A percentile compares a stretch with the other conserved stretches of the same genome.
Evolutionary conservation across 2,329 filamentous ascomycete genomes (phyloP).

Genomic region (Dendryphion nanum): DNA sequence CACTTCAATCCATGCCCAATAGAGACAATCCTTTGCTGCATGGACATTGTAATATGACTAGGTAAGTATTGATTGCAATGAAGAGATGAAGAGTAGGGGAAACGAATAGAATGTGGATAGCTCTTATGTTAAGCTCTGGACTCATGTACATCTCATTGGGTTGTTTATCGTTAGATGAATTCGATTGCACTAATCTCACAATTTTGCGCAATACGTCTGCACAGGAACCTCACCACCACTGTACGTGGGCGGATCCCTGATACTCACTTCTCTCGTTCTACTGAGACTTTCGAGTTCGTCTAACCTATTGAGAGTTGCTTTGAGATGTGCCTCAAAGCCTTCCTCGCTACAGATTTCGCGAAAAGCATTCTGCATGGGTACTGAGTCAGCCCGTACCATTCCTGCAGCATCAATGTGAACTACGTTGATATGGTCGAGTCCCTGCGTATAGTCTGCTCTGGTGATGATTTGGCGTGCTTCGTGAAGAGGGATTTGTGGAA

Average conservation of each 20-base stretch:
- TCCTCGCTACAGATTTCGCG: constrained; percentile 71
- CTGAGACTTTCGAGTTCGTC: constrained; percentile 88
- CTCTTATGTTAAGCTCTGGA: too few relatives aligned
- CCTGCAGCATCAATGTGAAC: constrained; percentile 89
- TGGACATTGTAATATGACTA: too few relatives aligned
- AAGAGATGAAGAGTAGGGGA: too few relatives aligned
- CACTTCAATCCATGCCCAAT: too few relatives aligned
- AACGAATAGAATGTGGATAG: too few relatives aligned
- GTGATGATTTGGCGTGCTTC: constrained; percentile 75
- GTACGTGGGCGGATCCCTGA: constrained; percentile 63
- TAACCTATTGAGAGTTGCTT: constrained; percentile 80
- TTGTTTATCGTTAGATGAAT: too few relatives aligned
- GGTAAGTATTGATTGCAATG: too few relatives aligned
- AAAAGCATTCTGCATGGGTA: constrained; percentile 94
- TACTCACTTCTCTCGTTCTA: constrained; percentile 83
- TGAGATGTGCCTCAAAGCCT: constrained; percentile 78
- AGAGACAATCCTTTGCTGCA: too few relatives aligned
- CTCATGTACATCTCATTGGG: too few relatives aligned
- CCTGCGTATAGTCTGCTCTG: constrained; percentile 84
- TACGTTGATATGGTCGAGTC: constrained; percentile 88
- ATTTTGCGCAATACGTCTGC: constrained; percentile 29
- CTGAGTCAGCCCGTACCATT: constrained; percentile 85
- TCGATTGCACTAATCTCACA: too few relatives aligned
- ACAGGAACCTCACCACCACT: constrained; percentile 30
- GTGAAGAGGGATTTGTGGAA: constrained; percentile 64